Evolutionary conservation across 768 basidiomycete species (phyloP).

Genomic region (Panaeolus papilionaceus): DNA sequence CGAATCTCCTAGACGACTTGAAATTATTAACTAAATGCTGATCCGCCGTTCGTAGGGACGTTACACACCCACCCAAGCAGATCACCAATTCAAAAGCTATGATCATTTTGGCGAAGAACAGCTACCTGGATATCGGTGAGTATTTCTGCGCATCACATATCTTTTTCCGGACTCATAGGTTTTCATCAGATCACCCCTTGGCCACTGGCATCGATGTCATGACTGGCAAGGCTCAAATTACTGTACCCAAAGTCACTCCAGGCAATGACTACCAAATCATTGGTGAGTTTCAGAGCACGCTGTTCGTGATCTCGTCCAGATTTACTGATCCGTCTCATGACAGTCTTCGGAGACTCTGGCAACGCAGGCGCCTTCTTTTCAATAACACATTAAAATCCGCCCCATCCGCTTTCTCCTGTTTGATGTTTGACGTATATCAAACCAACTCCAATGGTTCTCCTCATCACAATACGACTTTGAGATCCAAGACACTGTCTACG

Average conservation of each 20-base stretch:
- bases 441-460: neutral
- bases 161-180: neutral
- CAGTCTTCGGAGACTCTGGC: constrained; percentile 63
- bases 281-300: constrained; percentile 17
- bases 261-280: constrained; percentile 46
- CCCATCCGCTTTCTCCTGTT: neutral
- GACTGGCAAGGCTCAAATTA: constrained; percentile 12
- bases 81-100: constrained; percentile 51
- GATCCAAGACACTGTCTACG: constrained; percentile 7
- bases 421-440: constrained; percentile 9
- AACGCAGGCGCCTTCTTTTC: constrained; percentile 52
- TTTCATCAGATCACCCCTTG: constrained; percentile 18
- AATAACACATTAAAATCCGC: constrained; percentile 38
- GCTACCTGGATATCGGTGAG: constrained; percentile 40
- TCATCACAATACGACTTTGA: neutral
- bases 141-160: neutral
- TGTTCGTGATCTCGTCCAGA: constrained; percentile 1
- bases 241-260: constrained; percentile 26
- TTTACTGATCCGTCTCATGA: constrained; percentile 13
- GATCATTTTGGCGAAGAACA: constrained; percentile 43
- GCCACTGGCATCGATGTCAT: constrained; percentile 15
- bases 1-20: neutral
- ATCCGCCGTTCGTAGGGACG: constrained; percentile 38
- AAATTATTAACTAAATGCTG: neutral
- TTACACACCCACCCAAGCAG: constrained; percentile 41